Conservation (phyloP, 768 basidiomycete species). For the Suillus brevipes region DNA sequence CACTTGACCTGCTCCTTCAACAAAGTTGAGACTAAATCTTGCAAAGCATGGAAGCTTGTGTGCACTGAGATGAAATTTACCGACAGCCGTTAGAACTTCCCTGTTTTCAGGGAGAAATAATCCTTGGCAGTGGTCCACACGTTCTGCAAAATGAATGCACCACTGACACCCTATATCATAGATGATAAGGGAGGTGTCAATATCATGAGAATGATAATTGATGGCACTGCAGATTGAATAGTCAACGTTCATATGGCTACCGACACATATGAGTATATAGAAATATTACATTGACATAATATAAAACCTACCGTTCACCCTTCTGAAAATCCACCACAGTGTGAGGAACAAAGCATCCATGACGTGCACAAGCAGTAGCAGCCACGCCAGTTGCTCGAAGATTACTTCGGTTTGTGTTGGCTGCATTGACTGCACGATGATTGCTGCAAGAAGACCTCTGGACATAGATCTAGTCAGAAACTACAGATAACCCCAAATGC, state of each 20-base stretch:
- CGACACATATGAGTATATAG: neutral
- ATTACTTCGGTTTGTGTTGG: conserved; percentile 14
- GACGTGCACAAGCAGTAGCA: conserved; percentile 27
- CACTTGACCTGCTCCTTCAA: conserved; percentile 28
- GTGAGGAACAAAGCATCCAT: no score
- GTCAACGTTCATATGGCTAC: conserved; percentile 21
- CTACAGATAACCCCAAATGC: neutral
- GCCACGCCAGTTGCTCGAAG: conserved; percentile 29
- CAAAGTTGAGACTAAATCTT: conserved; percentile 26
- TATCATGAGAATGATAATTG: conserved; percentile 3
- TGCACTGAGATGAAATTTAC: conserved; percentile 19
- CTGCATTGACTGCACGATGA: conserved; percentile 20
- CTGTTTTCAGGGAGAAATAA: conserved; percentile 9
- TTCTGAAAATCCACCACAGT: no score
- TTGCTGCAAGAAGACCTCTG: conserved; percentile 15
- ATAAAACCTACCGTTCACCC: conserved; percentile 16
- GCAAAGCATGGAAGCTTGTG: conserved; percentile 28
- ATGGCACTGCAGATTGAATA: conserved; percentile 27
- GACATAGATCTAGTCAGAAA: neutral
- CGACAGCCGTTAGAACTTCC: conserved; percentile 2
- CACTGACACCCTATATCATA: conserved; percentile 36
- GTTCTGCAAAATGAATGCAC: conserved; percentile 15
- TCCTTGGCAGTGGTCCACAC: neutral
- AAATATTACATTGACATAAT: neutral
- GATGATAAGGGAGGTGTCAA: conserved; percentile 15